These are phyloP conservation scores for Daedaleopsis nitida DNA, from an alignment of 768 basidiomycete genomes.

Conservation along the genomic window DNA sequence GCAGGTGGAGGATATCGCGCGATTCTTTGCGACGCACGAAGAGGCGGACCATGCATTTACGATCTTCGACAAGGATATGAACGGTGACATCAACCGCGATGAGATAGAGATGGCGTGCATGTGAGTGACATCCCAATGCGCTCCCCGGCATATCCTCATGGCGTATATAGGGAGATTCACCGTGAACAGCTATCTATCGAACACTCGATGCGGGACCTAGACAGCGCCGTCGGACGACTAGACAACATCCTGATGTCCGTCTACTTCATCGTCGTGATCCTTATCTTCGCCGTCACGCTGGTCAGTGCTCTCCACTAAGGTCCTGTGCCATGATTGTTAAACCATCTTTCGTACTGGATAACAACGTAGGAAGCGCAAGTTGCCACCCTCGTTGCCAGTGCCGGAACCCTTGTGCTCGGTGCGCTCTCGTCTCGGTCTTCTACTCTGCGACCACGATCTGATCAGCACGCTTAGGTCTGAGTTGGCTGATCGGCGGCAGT, in stretches of 20 bases:
- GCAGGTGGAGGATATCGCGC: constrained; percentile 66
- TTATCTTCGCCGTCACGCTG: constrained; percentile 86
- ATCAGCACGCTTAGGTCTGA: constrained; percentile 51
- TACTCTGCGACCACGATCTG: not conserved
- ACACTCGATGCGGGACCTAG: constrained; percentile 85
- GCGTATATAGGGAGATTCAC: constrained; percentile 64
- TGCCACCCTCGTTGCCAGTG: constrained; percentile 72
- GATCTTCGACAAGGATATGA: constrained; percentile 70
- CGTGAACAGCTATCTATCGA: constrained; percentile 84
- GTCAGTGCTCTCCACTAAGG: constrained; percentile 38
- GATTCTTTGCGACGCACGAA: constrained; percentile 67
- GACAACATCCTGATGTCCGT: constrained; percentile 87
- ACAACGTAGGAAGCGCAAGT: constrained; percentile 66
- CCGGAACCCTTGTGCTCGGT: constrained; percentile 63
- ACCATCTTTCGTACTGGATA: constrained; percentile 10
- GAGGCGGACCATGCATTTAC: constrained; percentile 68
- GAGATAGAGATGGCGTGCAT: constrained; percentile 77
- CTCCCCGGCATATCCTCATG: not conserved
- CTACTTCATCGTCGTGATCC: constrained; percentile 65
- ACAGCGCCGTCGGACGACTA: constrained; percentile 83
- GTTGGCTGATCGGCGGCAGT: constrained; percentile 85
- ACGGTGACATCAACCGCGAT: constrained; percentile 71
- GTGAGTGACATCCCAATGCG: constrained; percentile 37
- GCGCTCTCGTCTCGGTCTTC: constrained; percentile 8
- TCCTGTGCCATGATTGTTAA: not conserved